Evolutionary conservation across 768 basidiomycete genomes (phyloP), one percentile per base, ranked within the genome.

Genomic region (Piloderma croceum): DNA sequence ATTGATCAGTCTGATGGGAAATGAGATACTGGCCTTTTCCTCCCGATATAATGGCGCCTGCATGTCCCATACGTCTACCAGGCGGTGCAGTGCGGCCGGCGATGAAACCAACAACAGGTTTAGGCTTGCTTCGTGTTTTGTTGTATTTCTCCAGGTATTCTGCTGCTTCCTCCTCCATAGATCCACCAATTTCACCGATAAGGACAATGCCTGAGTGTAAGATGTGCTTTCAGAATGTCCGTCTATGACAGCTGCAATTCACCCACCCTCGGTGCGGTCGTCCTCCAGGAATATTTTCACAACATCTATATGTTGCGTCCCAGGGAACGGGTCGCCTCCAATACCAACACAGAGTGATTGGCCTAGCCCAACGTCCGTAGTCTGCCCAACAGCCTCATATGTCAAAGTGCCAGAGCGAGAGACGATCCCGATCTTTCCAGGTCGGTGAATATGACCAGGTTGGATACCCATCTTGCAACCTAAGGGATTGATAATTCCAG

Each of bases 401-500:
- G 96, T 98, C 58, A 99, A 68, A 7, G 92, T 96, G 38, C 92
- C 92, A 24, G 92, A 94, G 38, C 92, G 87, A 21, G 92, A 94
- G 36, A 93, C 92, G 49, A 96, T 92, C 42, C 93, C 94, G 52
- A 99, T 94, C 52, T 88, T 90, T 39, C 96, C 96, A 41, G 94
- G 92, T 51, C 64, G 90, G 70, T 98, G 96, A 53, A 99, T 97
- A 60, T 96, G 91, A 20, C 92, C 96, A 10, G 96, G 96, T 56
- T 90, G 87, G 57, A 99, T 99, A 44, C 96, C 96, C 81, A 99
- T 97, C 73, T 98, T 98, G 74, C 96, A 99, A 17, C 94, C 94
- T 29, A 85, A 72, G 13, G 94, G 93, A 57, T 94, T 93, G 58
- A 98, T 97, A 54, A 99, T 83, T 59, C 96, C 96, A 2, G 96